These are phyloP conservation scores for Eutrema yunnanense DNA, from an alignment of 345 rosid genomes.

Conservation along the genomic window DNA sequence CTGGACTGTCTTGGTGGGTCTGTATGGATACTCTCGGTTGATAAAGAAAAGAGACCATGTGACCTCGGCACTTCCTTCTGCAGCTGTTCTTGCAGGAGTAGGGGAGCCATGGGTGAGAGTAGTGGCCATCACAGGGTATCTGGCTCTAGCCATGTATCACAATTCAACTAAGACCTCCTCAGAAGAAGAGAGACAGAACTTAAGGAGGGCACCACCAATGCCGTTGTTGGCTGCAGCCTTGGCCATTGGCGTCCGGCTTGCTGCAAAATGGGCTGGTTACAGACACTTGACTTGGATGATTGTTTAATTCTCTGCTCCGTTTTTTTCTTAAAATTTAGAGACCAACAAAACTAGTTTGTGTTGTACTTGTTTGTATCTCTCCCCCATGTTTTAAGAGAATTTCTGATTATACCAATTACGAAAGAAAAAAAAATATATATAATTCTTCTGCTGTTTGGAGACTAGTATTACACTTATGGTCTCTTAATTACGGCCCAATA, in stretches of 20 bases:
- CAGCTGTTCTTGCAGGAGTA: conserved; percentile 73
- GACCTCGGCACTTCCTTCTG: conserved; percentile 67
- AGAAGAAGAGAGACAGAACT: conserved; percentile 41
- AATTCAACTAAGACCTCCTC: conserved; percentile 41
- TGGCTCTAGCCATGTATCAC: conserved; percentile 60
- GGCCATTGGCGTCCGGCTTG: conserved; percentile 73
- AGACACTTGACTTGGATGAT: conserved; percentile 94
- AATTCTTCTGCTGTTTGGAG: neutral
- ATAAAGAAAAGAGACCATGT: conserved; percentile 74
- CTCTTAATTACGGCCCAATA: neutral
- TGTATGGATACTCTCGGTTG: conserved; percentile 54
- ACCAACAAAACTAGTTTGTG: conserved; percentile 12
- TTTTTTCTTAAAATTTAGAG: neutral
- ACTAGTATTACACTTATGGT: neutral
- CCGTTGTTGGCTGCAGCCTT: conserved; percentile 69
- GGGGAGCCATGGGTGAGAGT: conserved; percentile 92
- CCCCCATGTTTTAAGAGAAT: neutral
- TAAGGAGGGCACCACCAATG: conserved; percentile 44
- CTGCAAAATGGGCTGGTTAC: conserved; percentile 87
- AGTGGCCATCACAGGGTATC: conserved; percentile 44
- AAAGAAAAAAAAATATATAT: too few relatives aligned
- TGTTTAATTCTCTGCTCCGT: conserved; percentile 30
- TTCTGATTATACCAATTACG: neutral
- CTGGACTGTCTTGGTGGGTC: conserved; percentile 66
- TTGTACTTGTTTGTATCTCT: neutral